Conservation (phyloP, 1,284 basidiomycete species). For the Inonotus hispidus region DNA sequence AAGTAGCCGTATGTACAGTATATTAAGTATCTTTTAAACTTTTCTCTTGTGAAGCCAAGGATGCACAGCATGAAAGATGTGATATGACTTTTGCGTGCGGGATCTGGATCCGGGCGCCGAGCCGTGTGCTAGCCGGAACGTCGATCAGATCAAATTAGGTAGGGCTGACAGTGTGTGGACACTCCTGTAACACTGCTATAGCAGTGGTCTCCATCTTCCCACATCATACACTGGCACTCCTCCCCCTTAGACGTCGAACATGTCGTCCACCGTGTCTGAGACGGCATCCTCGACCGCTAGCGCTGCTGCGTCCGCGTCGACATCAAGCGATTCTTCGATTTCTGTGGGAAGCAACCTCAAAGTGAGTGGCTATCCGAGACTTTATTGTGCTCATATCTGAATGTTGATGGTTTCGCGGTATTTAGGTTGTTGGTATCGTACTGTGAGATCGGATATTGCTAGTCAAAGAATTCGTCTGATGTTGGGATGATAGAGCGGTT, state of each 20-base stretch:
- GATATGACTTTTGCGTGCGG: not conserved
- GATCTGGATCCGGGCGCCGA: not conserved
- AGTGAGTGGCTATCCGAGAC: constrained; percentile 10
- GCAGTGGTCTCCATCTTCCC: constrained; percentile 1
- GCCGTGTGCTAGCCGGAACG: not conserved
- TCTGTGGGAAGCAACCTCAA: constrained; percentile 17
- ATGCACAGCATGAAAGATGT: not conserved
- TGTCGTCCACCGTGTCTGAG: constrained; percentile 9
- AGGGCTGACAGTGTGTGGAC: not conserved
- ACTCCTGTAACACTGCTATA: constrained; percentile 3
- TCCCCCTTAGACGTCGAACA: not conserved
- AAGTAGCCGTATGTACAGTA: constrained; percentile 7
- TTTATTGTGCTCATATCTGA: not conserved
- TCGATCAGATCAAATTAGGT: not conserved
- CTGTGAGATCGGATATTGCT: not conserved
- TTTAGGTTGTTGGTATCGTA: constrained; percentile 17
- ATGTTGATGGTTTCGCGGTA: not conserved
- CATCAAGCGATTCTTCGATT: constrained; percentile 7
- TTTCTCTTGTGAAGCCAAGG: not conserved
- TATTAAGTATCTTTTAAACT: not conserved
- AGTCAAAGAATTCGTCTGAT: not conserved
- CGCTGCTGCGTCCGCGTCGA: constrained; percentile 13
- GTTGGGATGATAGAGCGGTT: constrained; percentile 34
- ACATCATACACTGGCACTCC: not conserved
- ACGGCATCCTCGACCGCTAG: constrained; percentile 12